These are phyloP conservation scores for Brachypodium distachyon DNA, from an alignment of 202 grass and related monocot species.

Conservation along the genomic window DNA sequence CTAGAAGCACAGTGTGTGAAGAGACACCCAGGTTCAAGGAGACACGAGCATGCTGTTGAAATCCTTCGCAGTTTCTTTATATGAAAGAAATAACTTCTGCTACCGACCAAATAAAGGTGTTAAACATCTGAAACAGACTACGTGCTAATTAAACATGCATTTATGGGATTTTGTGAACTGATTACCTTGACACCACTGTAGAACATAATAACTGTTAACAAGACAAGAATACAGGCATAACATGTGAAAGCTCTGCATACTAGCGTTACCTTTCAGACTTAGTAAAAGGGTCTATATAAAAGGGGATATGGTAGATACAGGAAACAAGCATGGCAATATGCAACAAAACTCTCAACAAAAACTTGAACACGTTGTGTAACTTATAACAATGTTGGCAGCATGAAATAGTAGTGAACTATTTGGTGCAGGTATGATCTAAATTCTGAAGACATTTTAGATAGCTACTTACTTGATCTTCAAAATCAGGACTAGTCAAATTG, in stretches of 20 bases:
- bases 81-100: slow-evolving; percentile 6
- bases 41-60: neutral
- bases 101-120: neutral
- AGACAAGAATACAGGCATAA: neutral
- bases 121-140: neutral
- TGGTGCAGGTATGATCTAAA: slow-evolving; percentile 7
- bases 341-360: neutral
- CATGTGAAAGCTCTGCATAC: neutral
- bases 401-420: neutral
- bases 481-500: slow-evolving; percentile 93
- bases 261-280: slow-evolving; percentile 1
- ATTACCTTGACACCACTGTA: neutral
- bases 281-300: neutral
- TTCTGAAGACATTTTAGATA: slow-evolving; percentile 6
- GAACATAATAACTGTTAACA: neutral
- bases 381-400: neutral
- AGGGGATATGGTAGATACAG: neutral
- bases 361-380: neutral
- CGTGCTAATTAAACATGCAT: slow-evolving; percentile 1
- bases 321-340: neutral
- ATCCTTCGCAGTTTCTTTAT: slow-evolving; percentile 19
- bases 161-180: neutral
- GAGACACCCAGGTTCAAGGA: neutral
- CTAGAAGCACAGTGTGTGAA: slow-evolving; percentile 18
- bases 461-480: slow-evolving; percentile 94